Conservation (phyloP, 345 rosid genomes). For the Eucalyptus polyanthemos region DNA sequence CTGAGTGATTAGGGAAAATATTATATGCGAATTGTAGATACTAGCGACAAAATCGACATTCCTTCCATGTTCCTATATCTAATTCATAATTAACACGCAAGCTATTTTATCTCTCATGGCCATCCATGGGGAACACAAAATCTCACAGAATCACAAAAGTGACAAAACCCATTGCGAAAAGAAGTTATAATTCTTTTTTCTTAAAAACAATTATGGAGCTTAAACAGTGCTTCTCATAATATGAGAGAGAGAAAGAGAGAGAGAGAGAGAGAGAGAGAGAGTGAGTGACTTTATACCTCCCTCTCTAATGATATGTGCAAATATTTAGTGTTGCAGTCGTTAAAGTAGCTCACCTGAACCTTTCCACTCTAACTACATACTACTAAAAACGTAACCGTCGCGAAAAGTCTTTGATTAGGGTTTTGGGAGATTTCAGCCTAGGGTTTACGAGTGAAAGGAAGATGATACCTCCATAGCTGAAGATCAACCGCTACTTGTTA, state of each 20-base stretch:
- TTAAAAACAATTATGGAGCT: constrained; percentile 1
- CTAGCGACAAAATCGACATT: neutral
- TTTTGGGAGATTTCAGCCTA: neutral
- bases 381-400: neutral
- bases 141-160: constrained; percentile 35
- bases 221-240: constrained; percentile 19
- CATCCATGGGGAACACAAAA: constrained; percentile 46
- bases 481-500: neutral
- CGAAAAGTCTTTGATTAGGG: neutral
- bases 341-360: neutral
- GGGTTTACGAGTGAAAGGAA: neutral
- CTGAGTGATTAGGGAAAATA: neutral
- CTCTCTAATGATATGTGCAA: neutral
- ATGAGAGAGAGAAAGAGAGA: neutral
- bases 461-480: neutral
- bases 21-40: neutral
- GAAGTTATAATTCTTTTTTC: neutral
- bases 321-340: neutral
- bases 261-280: neutral
- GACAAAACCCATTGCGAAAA: constrained; percentile 13
- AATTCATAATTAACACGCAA: neutral
- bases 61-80: neutral
- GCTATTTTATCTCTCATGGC: neutral
- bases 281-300: neutral
- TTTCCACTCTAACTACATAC: neutral